Conservation (phyloP, 441 rosid species). For the Viola pubescens region DNA sequence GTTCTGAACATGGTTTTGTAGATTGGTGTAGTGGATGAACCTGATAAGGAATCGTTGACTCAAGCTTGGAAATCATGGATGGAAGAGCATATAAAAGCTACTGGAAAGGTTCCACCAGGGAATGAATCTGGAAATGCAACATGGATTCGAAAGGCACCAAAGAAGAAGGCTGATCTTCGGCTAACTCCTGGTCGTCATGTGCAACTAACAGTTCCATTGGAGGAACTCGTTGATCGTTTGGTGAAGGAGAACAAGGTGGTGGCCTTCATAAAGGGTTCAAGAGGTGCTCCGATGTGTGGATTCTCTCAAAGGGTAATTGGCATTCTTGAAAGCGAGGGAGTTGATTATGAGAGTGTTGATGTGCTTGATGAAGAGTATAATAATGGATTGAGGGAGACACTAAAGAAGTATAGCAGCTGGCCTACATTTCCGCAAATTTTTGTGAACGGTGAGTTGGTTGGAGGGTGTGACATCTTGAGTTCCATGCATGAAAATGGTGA, state of each 20-base stretch:
- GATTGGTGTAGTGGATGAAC: conserved; percentile 64
- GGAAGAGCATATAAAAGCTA: conserved; percentile 69
- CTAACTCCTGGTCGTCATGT: conserved; percentile 85
- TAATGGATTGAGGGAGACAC: conserved; percentile 66
- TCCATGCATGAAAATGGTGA: conserved; percentile 88
- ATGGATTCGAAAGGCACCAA: conserved; percentile 53
- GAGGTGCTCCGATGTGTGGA: conserved; percentile 81
- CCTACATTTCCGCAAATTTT: conserved; percentile 93
- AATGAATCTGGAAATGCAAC: conserved; percentile 80
- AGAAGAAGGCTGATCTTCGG: conserved; percentile 71
- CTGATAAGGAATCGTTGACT: conserved; percentile 55
- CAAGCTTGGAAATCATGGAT: conserved; percentile 94
- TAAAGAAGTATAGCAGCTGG: conserved; percentile 92
- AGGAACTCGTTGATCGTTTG: conserved; percentile 53
- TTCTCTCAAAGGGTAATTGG: conserved; percentile 78
- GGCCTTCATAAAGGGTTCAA: conserved; percentile 80
- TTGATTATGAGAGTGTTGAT: conserved; percentile 70
- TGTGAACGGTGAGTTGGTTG: conserved; percentile 78
- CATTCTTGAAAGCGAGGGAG: conserved; percentile 68
- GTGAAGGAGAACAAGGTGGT: conserved; percentile 87
- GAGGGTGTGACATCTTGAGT: conserved; percentile 74
- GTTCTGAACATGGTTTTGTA: conserved; percentile 19
- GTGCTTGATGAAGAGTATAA: conserved; percentile 85
- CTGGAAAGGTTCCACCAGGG: conserved; percentile 82
- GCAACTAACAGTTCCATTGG: conserved; percentile 61